Base-by-base conservation (phyloP, 202 grass and related monocot genomes). In the Tripidium arundinaceum region DNA sequence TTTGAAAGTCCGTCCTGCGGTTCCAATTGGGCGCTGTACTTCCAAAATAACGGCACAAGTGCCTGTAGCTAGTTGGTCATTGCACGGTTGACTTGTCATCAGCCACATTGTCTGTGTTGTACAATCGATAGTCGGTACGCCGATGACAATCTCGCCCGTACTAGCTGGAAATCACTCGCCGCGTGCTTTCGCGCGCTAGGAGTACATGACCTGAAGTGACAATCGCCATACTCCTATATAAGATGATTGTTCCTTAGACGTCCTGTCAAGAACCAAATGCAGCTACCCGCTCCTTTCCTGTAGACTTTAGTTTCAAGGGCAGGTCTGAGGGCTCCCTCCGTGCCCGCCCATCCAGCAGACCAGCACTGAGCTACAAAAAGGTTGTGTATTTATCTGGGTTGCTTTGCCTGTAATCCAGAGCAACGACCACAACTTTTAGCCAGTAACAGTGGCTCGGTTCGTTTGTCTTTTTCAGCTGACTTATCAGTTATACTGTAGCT, bases 381-480 rank as follows among this genome's bases (percentile, higher is more conserved):
- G 4, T 11, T 6, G 8, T 28, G 15, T 49, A 74, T 26, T 19
- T 54, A 16, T 57, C 36, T 41, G 8, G 67, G 12, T 85, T 85
- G 68, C 83, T 85, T 79, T 57, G 60, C 11, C 46, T 74, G 68
- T 46, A 85, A 66, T 80, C 72, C 26, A 85, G 38, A 62, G 60
- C 60, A 74, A 46, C 59, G 29, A 13, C 46, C 4, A 16, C 5
- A 13, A 6, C 11, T 65, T 66, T 72, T 58, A 58, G 8, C 11
- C 50, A 55, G n/a, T n/a, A n/a, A n/a, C n/a, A n/a, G n/a, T n/a
- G n/a, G n/a, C n/a, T n/a, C n/a, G n/a, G n/a, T n/a, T n/a, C n/a
- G n/a, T n/a, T n/a, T n/a, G n/a, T n/a, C n/a, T n/a, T n/a, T n/a
- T n/a, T n/a, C n/a, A n/a, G n/a, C n/a, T n/a, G n/a, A n/a, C n/a